phyloP scores from a whole-genome alignment of 2,329 filamentous ascomycete species.

The Periconia macrospinosa region DNA sequence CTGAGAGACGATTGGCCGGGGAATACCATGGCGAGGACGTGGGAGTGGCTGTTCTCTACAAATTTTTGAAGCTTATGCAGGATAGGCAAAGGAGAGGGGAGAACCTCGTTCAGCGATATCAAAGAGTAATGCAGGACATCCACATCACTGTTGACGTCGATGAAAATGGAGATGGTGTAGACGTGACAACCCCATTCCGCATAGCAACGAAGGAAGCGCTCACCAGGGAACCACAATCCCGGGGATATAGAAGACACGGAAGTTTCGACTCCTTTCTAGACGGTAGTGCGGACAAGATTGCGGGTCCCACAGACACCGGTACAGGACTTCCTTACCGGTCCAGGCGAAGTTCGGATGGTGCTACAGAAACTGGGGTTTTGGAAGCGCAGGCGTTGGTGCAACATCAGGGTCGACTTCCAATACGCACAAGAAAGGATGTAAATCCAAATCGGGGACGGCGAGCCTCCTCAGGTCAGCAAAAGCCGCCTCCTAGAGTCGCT shows the following conservation, averaged over 20 bases:
- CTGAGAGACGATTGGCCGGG: conserved; percentile 68
- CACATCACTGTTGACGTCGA: conserved; percentile 71
- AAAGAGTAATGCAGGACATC: conserved; percentile 67
- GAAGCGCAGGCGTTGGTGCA: conserved; percentile 16
- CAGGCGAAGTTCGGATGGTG: conserved; percentile 19
- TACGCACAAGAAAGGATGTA: conserved; percentile 29
- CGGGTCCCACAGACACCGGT: conserved; percentile 36
- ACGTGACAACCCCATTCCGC: conserved; percentile 35
- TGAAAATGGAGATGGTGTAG: conserved; percentile 45
- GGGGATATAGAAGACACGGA: conserved; percentile 45
- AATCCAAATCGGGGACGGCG: conserved; percentile 12
- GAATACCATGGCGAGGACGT: conserved; percentile 65
- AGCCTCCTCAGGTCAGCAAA: conserved; percentile 20
- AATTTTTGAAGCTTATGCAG: conserved; percentile 74
- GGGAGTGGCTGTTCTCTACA: conserved; percentile 65
- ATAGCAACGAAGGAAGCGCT: conserved; percentile 23
- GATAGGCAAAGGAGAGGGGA: conserved; percentile 25
- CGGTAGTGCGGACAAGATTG: conserved; percentile 56
- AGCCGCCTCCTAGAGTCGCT: conserved; percentile 22
- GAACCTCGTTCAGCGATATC: conserved; percentile 69
- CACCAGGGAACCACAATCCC: conserved; percentile 14
- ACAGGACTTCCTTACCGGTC: conserved; percentile 15
- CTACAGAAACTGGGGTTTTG: conserved; percentile 8
- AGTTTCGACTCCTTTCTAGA: conserved; percentile 65
- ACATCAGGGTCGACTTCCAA: conserved; percentile 18